Evolutionary conservation across 257 asterid species (phyloP).

Genomic region (Solanum chilense): DNA sequence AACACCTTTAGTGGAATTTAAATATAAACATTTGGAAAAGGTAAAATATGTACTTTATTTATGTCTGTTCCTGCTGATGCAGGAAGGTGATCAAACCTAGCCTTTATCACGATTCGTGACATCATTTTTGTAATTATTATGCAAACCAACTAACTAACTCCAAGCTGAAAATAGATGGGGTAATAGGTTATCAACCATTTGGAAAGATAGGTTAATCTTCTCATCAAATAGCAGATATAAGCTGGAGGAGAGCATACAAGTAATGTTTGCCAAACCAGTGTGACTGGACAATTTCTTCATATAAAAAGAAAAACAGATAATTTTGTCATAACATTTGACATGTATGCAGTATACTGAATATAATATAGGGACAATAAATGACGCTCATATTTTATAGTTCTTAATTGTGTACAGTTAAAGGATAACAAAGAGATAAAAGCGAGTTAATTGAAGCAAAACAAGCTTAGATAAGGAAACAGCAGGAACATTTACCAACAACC

Average conservation of each 20-base stretch:
- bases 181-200: not conserved
- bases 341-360: not conserved
- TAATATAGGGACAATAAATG: not conserved
- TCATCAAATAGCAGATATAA: not conserved
- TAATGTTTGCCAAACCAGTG: not conserved
- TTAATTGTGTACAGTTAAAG: not conserved
- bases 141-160: not conserved
- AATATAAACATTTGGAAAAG: not conserved
- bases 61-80: not conserved
- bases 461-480: not conserved
- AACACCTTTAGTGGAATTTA: not conserved
- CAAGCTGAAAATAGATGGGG: not conserved
- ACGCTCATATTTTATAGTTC: not conserved
- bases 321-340: not conserved
- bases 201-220: not conserved
- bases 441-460: not conserved
- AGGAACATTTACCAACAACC: not conserved
- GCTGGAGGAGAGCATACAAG: not conserved
- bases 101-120: not conserved
- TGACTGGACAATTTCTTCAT: not conserved
- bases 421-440: not conserved
- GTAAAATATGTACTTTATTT: not conserved
- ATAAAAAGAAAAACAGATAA: not conserved
- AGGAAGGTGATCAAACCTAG: not conserved
- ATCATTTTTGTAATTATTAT: not conserved